Evolutionary conservation across 495 filamentous ascomycete genomes (phyloP), one percentile per base, ranked within the genome.

Genomic region (Penicillium waksmanii): DNA sequence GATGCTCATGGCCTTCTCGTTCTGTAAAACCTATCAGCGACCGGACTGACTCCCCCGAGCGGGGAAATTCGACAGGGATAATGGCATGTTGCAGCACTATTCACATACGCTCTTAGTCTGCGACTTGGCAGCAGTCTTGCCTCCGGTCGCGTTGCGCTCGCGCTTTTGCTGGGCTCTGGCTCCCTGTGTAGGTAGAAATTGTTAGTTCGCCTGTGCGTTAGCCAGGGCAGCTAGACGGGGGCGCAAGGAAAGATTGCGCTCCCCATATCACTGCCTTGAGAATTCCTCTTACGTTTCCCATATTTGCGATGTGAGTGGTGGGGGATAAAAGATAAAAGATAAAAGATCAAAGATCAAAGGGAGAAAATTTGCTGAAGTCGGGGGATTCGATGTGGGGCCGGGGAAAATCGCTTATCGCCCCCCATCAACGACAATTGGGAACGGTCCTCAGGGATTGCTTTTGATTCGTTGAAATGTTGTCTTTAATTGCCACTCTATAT

Each of bases 1-100:
- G 36, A 70, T 70, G 60, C 2, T 70, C 65, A 66, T 66, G 53
- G 67, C 67, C 36, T 68, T 61, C 58, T 70, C 65, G 50, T 70
- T 70, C 67, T 70, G 44, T 9, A 63, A 6, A 42, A 36, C 3
- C 8, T 23, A 3, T 33, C 6, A 17, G 25, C 35, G 12, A 52
- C 44, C 48, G 34, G 21, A 21, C 49, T 31, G 8, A 49, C 2
- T 15, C 44, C 3, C 51, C 25, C 31, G 11, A 21, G 12, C 27
- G 15, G 13, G 18, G 12, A 18, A n/a, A 21, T 10, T 36, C 5
- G 4, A 34, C 23, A 15, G 21, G 13, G 6, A 19, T 0, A 19
- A 7, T 3, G 13, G 21, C 12, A 27, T 3, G 34, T 10, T 5
- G 27, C 47, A 3, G 10, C 18, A 15, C 8, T 0, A 18, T 49